Percentiles rank a stretch among this genome's conserved stretches.
Conservation (phyloP, 73 alveolate genomes). For the Paramecium caudatum region DNA sequence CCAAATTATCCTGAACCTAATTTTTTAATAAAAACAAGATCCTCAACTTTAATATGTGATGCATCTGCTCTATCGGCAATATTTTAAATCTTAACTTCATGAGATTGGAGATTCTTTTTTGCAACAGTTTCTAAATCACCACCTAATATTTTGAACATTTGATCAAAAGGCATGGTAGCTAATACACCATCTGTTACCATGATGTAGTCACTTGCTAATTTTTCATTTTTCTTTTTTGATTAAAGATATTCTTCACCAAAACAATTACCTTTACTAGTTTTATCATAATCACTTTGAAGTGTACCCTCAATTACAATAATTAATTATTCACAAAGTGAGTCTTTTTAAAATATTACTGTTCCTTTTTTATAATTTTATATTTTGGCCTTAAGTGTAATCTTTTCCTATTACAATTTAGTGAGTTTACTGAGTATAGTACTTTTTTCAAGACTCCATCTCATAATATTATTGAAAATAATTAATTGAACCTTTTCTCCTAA, state of each 20-base stretch:
- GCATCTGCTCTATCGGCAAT: conserved; percentile 72
- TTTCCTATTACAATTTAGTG: conserved; percentile 57
- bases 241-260: conserved; percentile 58
- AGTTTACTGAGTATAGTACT: conserved; percentile 47
- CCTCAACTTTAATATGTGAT: conserved; percentile 70
- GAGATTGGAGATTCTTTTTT: conserved; percentile 67
- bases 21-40: conserved; percentile 76
- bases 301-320: conserved; percentile 66
- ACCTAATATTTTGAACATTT: conserved; percentile 66
- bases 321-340: neutral
- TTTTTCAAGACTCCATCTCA: conserved; percentile 76
- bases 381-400: conserved; percentile 24
- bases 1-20: conserved; percentile 82
- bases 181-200: conserved; percentile 70
- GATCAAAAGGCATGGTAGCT: conserved; percentile 23
- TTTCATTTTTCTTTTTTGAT: conserved; percentile 10
- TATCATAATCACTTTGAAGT: conserved; percentile 28
- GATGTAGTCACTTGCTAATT: conserved; percentile 28
- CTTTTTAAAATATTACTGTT: conserved; percentile 7
- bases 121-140: conserved; percentile 67
- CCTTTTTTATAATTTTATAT: conserved; percentile 57
- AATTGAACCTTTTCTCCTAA: conserved; percentile 71
- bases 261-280: conserved; percentile 56
- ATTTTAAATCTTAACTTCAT: conserved; percentile 69
- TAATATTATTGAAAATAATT: conserved; percentile 68